Conservation (phyloP, 2,329 filamentous ascomycete genomes). For the Exophiala spinifera region DNA sequence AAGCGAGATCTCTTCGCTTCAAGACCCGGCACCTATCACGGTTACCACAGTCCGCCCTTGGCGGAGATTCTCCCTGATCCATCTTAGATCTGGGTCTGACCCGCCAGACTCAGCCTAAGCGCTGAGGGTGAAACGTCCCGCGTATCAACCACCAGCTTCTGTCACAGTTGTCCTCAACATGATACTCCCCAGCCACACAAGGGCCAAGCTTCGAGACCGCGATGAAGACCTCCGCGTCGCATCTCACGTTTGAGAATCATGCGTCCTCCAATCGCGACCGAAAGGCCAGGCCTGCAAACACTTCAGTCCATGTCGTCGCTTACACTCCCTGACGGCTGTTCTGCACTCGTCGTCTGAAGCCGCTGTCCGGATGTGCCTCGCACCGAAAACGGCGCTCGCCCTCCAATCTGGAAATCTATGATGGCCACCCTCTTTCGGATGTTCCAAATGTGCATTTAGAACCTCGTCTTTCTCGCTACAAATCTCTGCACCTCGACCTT, state of each 20-base stretch:
- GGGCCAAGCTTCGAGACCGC: conserved; percentile 17
- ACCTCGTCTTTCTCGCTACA: conserved; percentile 10
- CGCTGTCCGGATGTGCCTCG: conserved; percentile 22
- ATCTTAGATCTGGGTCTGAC: neutral
- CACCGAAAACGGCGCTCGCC: conserved; percentile 20
- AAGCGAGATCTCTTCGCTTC: conserved; percentile 5
- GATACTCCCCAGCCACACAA: conserved; percentile 22
- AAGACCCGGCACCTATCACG: neutral
- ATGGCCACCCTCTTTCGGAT: conserved; percentile 3
- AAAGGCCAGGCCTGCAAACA: conserved; percentile 6
- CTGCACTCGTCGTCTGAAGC: conserved; percentile 24
- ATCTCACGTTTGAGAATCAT: conserved; percentile 21
- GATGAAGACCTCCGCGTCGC: conserved; percentile 23
- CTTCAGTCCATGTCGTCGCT: conserved; percentile 11
- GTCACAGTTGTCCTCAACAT: conserved; percentile 22
- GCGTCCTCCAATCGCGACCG: conserved; percentile 18
- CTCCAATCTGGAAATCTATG: conserved; percentile 19
- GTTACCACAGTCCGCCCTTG: neutral
- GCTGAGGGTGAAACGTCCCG: conserved; percentile 18
- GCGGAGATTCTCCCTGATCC: neutral
- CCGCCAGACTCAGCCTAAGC: conserved; percentile 2
- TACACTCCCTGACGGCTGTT: conserved; percentile 8
- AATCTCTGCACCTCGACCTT: conserved; percentile 11
- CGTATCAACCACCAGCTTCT: conserved; percentile 23
- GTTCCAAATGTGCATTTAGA: conserved; percentile 23